Evolutionary conservation across 2,329 filamentous ascomycete genomes (phyloP).

Genomic region (Lachnellula willkommii): DNA sequence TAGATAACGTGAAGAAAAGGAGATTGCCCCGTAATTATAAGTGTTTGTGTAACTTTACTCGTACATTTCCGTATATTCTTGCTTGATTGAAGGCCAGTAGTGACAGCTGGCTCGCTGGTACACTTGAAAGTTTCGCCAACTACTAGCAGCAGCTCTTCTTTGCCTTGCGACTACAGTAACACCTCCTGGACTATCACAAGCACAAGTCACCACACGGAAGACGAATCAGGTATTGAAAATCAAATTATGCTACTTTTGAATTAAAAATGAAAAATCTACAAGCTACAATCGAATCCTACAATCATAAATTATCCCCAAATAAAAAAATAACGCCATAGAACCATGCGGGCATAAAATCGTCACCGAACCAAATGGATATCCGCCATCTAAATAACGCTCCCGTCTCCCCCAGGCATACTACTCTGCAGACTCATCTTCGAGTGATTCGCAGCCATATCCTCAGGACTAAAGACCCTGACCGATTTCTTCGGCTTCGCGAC

Average conservation of each 20-base stretch:
- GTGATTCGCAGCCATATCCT: slow-evolving; percentile 15
- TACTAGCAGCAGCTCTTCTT: too few relatives aligned
- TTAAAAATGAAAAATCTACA: slow-evolving; percentile 8
- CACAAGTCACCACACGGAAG: neutral
- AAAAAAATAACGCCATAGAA: slow-evolving; percentile 11
- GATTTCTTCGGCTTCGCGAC: slow-evolving; percentile 49
- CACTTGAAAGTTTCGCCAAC: too few relatives aligned
- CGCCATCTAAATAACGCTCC: slow-evolving; percentile 22
- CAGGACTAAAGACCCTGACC: slow-evolving; percentile 24
- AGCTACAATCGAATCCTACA: slow-evolving; percentile 15
- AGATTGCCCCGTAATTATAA: too few relatives aligned
- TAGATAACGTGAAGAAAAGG: too few relatives aligned
- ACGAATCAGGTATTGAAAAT: neutral
- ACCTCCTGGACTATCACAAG: neutral
- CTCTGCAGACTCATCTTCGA: slow-evolving; percentile 30
- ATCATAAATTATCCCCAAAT: slow-evolving; percentile 3
- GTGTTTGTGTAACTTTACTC: too few relatives aligned
- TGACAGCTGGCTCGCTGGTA: too few relatives aligned
- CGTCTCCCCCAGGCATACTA: slow-evolving; percentile 26
- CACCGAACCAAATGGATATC: slow-evolving; percentile 13
- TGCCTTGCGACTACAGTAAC: too few relatives aligned
- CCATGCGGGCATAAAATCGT: slow-evolving; percentile 14
- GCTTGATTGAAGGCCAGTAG: too few relatives aligned
- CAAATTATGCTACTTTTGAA: slow-evolving; percentile 6
- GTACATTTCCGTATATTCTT: too few relatives aligned